Evolutionary conservation across 1,284 basidiomycete species (phyloP), one percentile per base, ranked within the genome.

Genomic region (Heterobasidion irregulare): DNA sequence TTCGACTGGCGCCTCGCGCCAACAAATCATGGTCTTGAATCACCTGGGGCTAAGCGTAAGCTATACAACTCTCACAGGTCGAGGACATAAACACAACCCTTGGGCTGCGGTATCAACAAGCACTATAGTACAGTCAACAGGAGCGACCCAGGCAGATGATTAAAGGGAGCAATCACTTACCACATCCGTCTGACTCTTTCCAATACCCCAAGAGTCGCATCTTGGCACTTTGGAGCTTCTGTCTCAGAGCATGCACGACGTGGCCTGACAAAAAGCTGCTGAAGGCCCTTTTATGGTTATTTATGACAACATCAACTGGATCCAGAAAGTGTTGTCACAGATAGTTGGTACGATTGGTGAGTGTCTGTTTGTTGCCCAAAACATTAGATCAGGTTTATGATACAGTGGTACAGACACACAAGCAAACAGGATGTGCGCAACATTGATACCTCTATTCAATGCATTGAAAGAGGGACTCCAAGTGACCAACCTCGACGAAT

Each of bases 271-370:
- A 5, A 41, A 41, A 41, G 10, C 15, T 2, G 38, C 38, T 10
- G 10, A 41, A 2, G 38, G 38, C 2, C 38, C 10, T 6, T 9
- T 13, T 6, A 13, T 9, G 46, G 16, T 47, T 2, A 6, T 47
- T 2, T 47, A 47, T 26, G 46, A 47, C 46, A 47, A 47, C 46
- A 47, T 47, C 46, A 47, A 47, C 16, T 26, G n/a, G 19, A 56
- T 65, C 2, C 65, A 64, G 26, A 59, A 60, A 4, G 58, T 59
- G 8, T 64, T 69, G 0, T 70, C 72, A 51, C 71, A 73, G 49
- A 60, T 68, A 0, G 36, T 73, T 5, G 69, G 70, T 2, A 61
- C 64, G 8, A 66, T 15, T 5, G 38, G 38, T 15, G 15, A 41
- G 19, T 41, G 9, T 5, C 9, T 5, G 15, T 2, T 2, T 15